A percentile compares a stretch with the other conserved stretches of the same genome.
Conservation (phyloP, 2,329 filamentous ascomycete species). For the Teratosphaeria gauchensis region DNA sequence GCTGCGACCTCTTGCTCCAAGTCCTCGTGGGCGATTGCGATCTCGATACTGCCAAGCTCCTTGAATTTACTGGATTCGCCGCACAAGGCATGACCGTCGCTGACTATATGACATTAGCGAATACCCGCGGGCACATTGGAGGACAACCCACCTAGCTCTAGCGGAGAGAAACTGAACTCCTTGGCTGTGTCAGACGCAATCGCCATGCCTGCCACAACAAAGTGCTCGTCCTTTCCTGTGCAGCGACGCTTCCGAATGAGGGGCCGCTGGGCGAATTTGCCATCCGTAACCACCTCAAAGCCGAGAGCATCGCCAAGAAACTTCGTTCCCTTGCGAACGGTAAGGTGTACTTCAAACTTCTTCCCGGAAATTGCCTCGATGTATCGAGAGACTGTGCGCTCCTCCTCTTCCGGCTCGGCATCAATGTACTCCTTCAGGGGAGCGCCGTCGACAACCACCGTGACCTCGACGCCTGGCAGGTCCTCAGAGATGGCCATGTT, state of each 20-base stretch:
- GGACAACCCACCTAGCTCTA: neutral
- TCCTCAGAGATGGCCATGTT: neutral
- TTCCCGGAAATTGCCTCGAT: slow-evolving; percentile 11
- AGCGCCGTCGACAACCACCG: slow-evolving; percentile 9
- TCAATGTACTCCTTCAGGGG: slow-evolving; percentile 14
- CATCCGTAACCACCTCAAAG: slow-evolving; percentile 9
- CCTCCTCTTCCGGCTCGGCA: slow-evolving; percentile 1
- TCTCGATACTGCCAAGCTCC: neutral
- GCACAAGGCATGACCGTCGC: neutral
- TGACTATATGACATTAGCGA: neutral
- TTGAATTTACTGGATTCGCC: neutral
- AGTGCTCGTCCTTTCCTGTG: neutral
- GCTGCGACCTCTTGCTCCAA: neutral
- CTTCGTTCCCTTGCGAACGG: neutral
- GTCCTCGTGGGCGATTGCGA: neutral
- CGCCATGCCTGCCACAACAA: neutral
- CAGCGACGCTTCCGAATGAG: neutral
- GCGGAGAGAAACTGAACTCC: neutral
- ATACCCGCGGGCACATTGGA: neutral
- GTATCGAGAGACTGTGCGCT: slow-evolving; percentile 12
- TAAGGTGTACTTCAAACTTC: slow-evolving; percentile 11
- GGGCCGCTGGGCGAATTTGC: neutral
- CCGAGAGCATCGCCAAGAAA: slow-evolving; percentile 9
- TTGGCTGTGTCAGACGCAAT: neutral
- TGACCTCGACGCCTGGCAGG: slow-evolving; percentile 10